These are phyloP conservation scores for Hordeum vulgare DNA, from an alignment of 176 grass and related monocot species.

Conservation along the genomic window DNA sequence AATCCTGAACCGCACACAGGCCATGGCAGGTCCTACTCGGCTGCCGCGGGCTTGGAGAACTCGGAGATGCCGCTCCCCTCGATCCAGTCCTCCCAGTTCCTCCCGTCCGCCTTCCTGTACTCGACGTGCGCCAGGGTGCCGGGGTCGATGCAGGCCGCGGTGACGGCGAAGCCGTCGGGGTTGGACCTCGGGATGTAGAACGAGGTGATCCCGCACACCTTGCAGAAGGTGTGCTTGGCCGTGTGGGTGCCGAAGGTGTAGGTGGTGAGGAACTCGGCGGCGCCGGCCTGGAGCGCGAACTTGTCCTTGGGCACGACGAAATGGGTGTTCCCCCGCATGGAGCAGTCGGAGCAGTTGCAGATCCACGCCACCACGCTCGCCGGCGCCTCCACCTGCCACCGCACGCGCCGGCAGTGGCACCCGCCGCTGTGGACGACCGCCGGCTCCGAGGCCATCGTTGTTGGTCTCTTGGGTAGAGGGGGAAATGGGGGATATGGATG, in stretches of 20 bases:
- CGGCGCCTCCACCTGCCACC: conserved; percentile 56
- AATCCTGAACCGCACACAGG: background rate
- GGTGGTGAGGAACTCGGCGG: conserved; percentile 52
- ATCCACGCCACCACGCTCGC: conserved; percentile 59
- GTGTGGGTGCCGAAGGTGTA: conserved; percentile 91
- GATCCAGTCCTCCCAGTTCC: conserved; percentile 64
- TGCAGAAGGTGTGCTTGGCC: conserved; percentile 77
- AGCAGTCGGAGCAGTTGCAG: conserved; percentile 73
- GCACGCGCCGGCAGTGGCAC: conserved; percentile 71
- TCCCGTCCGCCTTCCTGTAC: conserved; percentile 43
- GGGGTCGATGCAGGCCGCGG: conserved; percentile 53
- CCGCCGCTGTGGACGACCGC: conserved; percentile 59
- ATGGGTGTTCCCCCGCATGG: conserved; percentile 59
- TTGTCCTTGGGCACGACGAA: conserved; percentile 57
- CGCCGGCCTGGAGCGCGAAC: conserved; percentile 42
- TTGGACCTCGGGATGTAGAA: conserved; percentile 79
- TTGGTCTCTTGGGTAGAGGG: background rate
- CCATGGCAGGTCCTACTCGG: background rate
- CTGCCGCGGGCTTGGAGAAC: conserved; percentile 30
- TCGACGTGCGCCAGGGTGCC: conserved; percentile 71
- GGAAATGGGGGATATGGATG: background rate
- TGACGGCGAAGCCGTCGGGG: conserved; percentile 66
- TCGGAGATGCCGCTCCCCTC: conserved; percentile 18
- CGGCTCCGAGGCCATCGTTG: conserved; percentile 25
- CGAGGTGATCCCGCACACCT: conserved; percentile 76